A percentile compares a stretch with the other conserved stretches of the same genome.
Evolutionary conservation across 2,329 filamentous ascomycete species (phyloP).

Genomic region (Aspergillaceae sp.): DNA sequence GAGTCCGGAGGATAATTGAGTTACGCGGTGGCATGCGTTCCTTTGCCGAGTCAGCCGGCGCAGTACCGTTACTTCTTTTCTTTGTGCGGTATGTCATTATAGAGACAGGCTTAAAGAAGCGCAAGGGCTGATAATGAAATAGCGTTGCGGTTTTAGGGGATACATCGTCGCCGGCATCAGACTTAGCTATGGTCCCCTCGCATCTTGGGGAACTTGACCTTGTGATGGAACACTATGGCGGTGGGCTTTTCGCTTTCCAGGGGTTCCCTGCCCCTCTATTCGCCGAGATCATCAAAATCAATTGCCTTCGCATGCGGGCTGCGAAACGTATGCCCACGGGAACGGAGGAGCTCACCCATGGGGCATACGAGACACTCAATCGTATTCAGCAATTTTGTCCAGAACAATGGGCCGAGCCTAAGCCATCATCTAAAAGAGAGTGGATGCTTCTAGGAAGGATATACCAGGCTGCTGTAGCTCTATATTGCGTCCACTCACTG

Average conservation of each 20-base stretch:
- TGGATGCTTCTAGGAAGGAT: constrained; percentile 22
- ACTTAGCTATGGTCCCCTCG: constrained; percentile 17
- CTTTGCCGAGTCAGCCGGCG: constrained; percentile 9
- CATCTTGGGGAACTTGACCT: constrained; percentile 20
- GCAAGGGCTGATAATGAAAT: background rate
- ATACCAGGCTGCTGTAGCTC: constrained; percentile 23
- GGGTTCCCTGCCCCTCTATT: constrained; percentile 27
- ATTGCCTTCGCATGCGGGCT: constrained; percentile 24
- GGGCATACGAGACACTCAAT: constrained; percentile 15
- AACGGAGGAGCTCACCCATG: constrained; percentile 3
- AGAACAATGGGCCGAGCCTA: constrained; percentile 22
- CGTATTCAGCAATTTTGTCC: constrained; percentile 23
- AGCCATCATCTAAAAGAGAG: constrained; percentile 11
- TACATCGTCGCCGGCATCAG: constrained; percentile 28
- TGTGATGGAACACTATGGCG: constrained; percentile 15
- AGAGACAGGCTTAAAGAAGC: background rate
- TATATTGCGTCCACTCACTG: constrained; percentile 33
- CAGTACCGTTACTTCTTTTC: constrained; percentile 18
- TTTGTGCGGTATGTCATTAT: constrained; percentile 20
- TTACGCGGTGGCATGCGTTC: constrained; percentile 25
- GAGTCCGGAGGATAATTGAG: constrained; percentile 21
- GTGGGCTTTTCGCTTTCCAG: constrained; percentile 13
- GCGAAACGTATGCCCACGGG: background rate
- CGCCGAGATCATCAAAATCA: constrained; percentile 27
- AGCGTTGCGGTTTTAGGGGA: constrained; percentile 28